These are phyloP conservation scores for Fonsecaea pugnacius DNA, from an alignment of 2,329 filamentous ascomycete species.

Conservation along the genomic window DNA sequence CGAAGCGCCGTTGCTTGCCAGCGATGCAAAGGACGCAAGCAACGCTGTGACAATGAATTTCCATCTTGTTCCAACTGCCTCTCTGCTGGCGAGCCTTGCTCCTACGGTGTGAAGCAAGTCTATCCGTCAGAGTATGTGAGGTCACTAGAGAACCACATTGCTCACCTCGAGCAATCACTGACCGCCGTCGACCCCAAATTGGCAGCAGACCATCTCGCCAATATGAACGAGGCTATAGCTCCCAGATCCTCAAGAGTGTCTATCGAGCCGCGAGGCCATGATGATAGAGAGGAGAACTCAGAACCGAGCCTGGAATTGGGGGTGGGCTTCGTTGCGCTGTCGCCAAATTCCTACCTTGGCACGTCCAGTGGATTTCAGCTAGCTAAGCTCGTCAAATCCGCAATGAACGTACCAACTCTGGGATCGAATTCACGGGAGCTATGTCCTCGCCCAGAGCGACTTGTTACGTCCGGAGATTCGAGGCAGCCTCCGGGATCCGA, in stretches of 20 bases:
- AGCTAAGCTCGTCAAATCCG: neutral
- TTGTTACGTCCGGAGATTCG: neutral
- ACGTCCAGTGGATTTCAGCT: slow-evolving; percentile 4
- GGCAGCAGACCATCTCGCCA: slow-evolving; percentile 1
- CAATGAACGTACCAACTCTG: neutral
- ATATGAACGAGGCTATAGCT: neutral
- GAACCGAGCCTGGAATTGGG: neutral
- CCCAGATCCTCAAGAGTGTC: neutral
- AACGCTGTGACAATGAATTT: slow-evolving; percentile 4
- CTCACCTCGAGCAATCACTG: neutral
- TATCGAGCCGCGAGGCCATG: neutral
- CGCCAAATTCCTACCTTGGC: neutral
- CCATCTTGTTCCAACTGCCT: slow-evolving; percentile 3
- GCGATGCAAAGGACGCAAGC: slow-evolving; percentile 1
- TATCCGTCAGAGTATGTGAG: slow-evolving; percentile 2
- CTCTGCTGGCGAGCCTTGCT: neutral
- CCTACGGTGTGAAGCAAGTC: slow-evolving; percentile 2
- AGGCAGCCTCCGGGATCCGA: neutral
- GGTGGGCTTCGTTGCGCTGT: neutral
- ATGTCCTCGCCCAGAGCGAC: neutral
- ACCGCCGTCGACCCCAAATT: slow-evolving; percentile 1
- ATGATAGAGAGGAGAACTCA: neutral
- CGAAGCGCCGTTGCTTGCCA: slow-evolving; percentile 1
- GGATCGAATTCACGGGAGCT: neutral
- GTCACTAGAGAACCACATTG: slow-evolving; percentile 2